Conservation (phyloP, 208 protist genomes). For the Borovskyia barvae region DNA sequence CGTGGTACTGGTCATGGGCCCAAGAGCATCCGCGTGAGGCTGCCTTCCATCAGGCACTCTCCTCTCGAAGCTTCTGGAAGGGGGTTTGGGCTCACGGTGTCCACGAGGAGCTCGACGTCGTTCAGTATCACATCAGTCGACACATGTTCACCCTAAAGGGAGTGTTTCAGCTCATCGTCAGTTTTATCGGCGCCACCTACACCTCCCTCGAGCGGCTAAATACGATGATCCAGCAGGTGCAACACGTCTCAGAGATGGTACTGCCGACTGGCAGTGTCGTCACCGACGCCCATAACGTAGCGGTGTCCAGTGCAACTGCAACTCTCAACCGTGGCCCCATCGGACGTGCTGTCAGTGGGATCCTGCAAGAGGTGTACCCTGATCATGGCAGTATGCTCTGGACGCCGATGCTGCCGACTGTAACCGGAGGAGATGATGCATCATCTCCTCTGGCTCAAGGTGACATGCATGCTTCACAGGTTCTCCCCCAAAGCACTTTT, state of each 20-base stretch:
- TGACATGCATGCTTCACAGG: background rate
- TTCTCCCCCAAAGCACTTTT: background rate
- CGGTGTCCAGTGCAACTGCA: background rate
- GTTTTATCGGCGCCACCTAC: constrained; percentile 49
- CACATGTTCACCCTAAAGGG: constrained; percentile 55
- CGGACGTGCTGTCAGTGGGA: background rate
- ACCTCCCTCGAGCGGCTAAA: constrained; percentile 51
- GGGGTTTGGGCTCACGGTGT: constrained; percentile 25
- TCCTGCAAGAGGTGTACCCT: constrained; percentile 1
- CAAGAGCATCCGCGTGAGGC: constrained; percentile 42
- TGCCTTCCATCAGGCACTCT: constrained; percentile 42
- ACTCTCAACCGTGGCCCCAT: background rate
- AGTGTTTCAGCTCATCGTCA: constrained; percentile 48
- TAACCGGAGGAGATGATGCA: background rate
- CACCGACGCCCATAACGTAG: background rate
- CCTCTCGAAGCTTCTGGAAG: constrained; percentile 37
- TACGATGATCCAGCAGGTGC: constrained; percentile 26
- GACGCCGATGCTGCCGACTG: constrained; percentile 8
- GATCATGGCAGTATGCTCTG: constrained; percentile 20
- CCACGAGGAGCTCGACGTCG: constrained; percentile 4
- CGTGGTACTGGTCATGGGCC: constrained; percentile 75
- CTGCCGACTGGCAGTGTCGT: constrained; percentile 10
- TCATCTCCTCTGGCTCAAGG: background rate
- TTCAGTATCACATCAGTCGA: constrained; percentile 29
- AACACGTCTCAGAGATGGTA: constrained; percentile 30